phyloP scores from a whole-genome alignment of 306 rosid species.

The Citrullus mucosospermus region DNA sequence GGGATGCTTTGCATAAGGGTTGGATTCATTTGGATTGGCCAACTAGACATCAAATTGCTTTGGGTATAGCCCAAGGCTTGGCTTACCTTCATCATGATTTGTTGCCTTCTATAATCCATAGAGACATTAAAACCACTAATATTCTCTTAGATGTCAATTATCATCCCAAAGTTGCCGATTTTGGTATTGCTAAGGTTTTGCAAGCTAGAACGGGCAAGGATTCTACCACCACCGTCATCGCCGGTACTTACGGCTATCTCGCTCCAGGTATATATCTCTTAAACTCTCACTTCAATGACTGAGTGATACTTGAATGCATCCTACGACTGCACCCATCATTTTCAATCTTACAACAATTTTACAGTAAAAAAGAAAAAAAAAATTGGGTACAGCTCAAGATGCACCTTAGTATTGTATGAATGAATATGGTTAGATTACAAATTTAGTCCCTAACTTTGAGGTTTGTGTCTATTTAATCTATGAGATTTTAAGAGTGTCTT shows the following conservation, averaged over 20 bases:
- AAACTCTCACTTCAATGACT: no score
- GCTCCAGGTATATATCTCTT: constrained; percentile 35
- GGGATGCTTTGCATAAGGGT: constrained; percentile 87
- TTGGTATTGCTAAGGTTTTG: constrained; percentile 92
- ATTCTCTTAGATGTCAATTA: constrained; percentile 70
- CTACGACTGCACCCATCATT: no score
- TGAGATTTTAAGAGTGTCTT: no score
- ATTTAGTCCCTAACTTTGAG: no score
- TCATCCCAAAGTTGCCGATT: constrained; percentile 91
- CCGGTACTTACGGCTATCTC: constrained; percentile 87
- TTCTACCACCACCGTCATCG: constrained; percentile 75
- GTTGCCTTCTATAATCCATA: constrained; percentile 60
- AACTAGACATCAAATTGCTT: constrained; percentile 64
- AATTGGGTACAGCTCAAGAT: no score
- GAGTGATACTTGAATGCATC: no score
- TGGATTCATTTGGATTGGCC: constrained; percentile 75
- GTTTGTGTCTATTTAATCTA: no score
- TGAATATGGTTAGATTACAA: no score
- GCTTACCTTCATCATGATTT: constrained; percentile 95
- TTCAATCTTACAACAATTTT: no score
- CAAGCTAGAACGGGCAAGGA: constrained; percentile 84
- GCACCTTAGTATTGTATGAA: no score
- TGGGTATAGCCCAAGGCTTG: constrained; percentile 81
- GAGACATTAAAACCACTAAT: constrained; percentile 86
- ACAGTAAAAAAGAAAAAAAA: no score